phyloP scores from a whole-genome alignment of 352 stramenopile species.

The Globisporangium yorkense region DNA sequence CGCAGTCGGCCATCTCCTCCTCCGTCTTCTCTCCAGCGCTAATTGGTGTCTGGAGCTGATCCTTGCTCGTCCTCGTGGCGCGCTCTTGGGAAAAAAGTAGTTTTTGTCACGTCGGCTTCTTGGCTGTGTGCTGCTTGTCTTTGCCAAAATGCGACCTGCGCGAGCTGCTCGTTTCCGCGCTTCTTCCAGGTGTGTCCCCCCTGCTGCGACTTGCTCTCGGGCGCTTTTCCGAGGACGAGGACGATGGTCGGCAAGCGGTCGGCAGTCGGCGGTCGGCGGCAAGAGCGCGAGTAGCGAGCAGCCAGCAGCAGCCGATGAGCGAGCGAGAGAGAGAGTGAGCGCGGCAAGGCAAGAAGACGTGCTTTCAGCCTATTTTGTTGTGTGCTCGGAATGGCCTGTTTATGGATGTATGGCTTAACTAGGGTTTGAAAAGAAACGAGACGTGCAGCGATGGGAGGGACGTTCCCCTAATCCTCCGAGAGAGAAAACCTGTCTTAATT shows the following conservation, averaged over 20 bases:
- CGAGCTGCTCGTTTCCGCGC: background rate
- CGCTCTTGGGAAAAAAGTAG: too few relatives aligned
- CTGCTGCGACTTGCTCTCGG: background rate
- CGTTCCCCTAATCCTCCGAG: background rate
- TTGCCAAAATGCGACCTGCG: background rate
- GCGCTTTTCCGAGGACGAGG: background rate
- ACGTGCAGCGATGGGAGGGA: background rate
- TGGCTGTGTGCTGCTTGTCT: background rate
- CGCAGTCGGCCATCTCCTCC: constrained; percentile 26
- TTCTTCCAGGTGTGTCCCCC: background rate
- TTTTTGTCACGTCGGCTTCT: too few relatives aligned
- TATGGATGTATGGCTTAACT: background rate
- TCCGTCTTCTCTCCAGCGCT: constrained; percentile 1
- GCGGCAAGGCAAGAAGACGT: too few relatives aligned
- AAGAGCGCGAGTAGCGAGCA: background rate
- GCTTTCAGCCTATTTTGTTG: background rate
- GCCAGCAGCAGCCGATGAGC: too few relatives aligned
- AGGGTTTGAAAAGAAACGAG: constrained; percentile 1
- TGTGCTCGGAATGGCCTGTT: background rate
- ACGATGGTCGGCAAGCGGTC: background rate
- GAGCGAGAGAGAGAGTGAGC: background rate
- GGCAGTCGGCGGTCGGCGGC: background rate
- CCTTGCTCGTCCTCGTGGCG: too few relatives aligned
- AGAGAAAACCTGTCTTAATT: background rate
- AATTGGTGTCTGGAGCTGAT: too few relatives aligned